Evolutionary conservation across 768 basidiomycete genomes (phyloP).

Genomic region (Tephrocybe sp.): DNA sequence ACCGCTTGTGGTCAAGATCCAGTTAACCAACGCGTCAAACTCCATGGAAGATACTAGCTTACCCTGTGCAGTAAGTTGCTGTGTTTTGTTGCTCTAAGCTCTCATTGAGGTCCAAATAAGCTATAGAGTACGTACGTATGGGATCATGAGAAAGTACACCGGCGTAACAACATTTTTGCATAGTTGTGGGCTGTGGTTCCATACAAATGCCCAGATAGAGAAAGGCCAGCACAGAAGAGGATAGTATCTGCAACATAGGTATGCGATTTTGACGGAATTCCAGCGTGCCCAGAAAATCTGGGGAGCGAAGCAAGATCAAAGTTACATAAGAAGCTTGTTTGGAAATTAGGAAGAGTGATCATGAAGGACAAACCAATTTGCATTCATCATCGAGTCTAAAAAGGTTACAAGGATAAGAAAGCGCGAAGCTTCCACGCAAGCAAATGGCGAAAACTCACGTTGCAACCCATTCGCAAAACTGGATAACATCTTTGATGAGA

Average conservation of each 20-base stretch:
- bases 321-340: no score
- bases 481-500: conserved; percentile 17
- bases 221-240: conserved; percentile 23
- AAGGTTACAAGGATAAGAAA: background rate
- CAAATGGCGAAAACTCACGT: conserved; percentile 15
- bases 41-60: background rate
- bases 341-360: background rate
- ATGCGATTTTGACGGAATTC: conserved; percentile 22
- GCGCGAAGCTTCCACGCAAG: background rate
- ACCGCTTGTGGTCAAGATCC: conserved; percentile 18
- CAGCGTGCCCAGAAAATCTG: conserved; percentile 24
- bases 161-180: conserved; percentile 21
- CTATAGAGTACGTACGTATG: conserved; percentile 25
- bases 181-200: conserved; percentile 16
- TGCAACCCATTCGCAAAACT: conserved; percentile 25
- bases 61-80: conserved; percentile 24
- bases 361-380: conserved; percentile 13
- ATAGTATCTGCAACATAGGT: conserved; percentile 26
- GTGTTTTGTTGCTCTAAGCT: background rate
- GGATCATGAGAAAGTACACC: conserved; percentile 21
- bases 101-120: no score
- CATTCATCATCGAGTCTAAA: conserved; percentile 23
- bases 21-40: background rate
- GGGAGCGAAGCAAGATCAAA: background rate
- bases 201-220: conserved; percentile 24